Evolutionary conservation across 805 yeast species (phyloP), one percentile per base, ranked within the genome.

Genomic region (Sungouiella thailandica): DNA sequence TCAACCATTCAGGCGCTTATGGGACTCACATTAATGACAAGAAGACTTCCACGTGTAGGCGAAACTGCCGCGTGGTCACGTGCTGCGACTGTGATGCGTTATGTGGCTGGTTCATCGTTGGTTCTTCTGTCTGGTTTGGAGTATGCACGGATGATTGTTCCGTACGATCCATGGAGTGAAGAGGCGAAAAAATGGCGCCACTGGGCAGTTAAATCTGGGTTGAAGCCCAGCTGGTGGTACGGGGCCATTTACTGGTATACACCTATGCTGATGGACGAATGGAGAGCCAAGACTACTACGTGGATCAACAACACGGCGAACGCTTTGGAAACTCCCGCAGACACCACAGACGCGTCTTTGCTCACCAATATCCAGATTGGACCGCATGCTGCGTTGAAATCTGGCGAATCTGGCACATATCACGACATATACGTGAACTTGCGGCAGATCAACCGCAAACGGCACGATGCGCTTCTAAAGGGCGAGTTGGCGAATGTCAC

Each of bases 151-250:
- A 44, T 79, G 25, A 47, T 65, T 7, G 40, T 60, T 9, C 62
- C 69, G 1, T 52, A 55, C 31, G 89, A 82, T 49, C 89, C 89
- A 7, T 82, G 89, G 89, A 66, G 57, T 17, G 85, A 77, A 20
- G 87, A 82, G 48, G 84, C 87, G 3, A 65, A 55, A 29, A 47
- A 51, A 12, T 80, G 76, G 22, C 70, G 86, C 24, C 58, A 57
- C 13, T 52, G 67, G 37, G 82, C 80, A 1, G 59, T 58, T 18
- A 58, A 63, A 29, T 63, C 62, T 29, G 78, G 83, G 5, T 62
- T 64, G 35, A 59, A 58, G 22, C 70, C 74, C 3, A 69, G 70
- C 28, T 62, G 67, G 56, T 82, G 88, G 88, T 78, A 72, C 52
- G 89, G 89, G 0, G 85, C 86, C 4, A 55, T 64, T 40, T 69